These are phyloP conservation scores for Fusarium tupiense DNA, from an alignment of 2,329 filamentous ascomycete species.

Conservation along the genomic window DNA sequence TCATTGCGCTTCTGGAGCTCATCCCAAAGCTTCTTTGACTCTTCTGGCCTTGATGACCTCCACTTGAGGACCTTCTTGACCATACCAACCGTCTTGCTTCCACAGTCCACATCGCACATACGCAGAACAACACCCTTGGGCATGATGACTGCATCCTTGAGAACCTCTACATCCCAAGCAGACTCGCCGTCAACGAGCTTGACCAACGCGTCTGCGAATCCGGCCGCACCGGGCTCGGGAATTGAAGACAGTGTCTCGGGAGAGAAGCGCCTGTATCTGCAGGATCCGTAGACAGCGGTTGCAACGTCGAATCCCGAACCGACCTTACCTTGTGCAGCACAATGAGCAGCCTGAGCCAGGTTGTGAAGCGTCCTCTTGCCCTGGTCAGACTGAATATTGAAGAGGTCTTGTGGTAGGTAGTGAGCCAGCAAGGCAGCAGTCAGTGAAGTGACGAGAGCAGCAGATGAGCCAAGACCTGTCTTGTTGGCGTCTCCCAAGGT, in stretches of 20 bases:
- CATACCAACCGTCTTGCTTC: conserved; percentile 93
- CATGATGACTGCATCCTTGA: conserved; percentile 74
- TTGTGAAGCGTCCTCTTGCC: conserved; percentile 81
- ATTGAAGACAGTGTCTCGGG: conserved; percentile 75
- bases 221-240: conserved; percentile 71
- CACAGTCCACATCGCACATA: conserved; percentile 97
- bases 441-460: conserved; percentile 90
- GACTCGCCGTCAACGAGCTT: conserved; percentile 70
- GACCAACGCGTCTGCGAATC: conserved; percentile 74
- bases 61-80: conserved; percentile 90
- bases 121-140: conserved; percentile 80
- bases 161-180: conserved; percentile 83
- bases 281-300: conserved; percentile 90
- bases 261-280: conserved; percentile 91
- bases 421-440: conserved; percentile 80
- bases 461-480: conserved; percentile 94
- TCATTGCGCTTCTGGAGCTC: conserved; percentile 80
- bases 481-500: conserved; percentile 85
- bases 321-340: conserved; percentile 95
- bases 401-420: conserved; percentile 69
- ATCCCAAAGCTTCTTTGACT: conserved; percentile 78
- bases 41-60: conserved; percentile 71
- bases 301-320: conserved; percentile 97
- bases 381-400: conserved; percentile 64
- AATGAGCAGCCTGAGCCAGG: conserved; percentile 91